Evolutionary conservation across 2,329 filamentous ascomycete species (phyloP).

Genomic region (Fusarium luffae): DNA sequence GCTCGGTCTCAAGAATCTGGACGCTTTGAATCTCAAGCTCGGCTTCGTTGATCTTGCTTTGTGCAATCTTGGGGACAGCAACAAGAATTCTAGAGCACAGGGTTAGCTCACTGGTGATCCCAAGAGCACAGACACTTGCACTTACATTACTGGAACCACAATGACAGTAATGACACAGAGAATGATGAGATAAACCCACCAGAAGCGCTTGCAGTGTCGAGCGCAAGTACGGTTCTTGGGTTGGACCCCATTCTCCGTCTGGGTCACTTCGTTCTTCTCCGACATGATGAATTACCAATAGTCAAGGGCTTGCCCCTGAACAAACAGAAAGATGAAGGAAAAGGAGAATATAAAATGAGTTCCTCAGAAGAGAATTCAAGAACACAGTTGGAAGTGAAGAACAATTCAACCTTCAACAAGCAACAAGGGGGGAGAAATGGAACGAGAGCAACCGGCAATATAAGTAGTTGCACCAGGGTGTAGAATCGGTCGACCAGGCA

Average conservation of each 20-base stretch:
- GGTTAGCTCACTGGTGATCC: slow-evolving; percentile 14
- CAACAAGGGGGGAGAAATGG: not conserved
- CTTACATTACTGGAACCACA: slow-evolving; percentile 70
- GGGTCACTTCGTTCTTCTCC: slow-evolving; percentile 51
- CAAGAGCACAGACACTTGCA: slow-evolving; percentile 31
- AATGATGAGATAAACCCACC: slow-evolving; percentile 69
- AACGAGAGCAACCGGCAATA: slow-evolving; percentile 33
- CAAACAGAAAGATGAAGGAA: not conserved
- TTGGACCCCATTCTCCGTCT: slow-evolving; percentile 50
- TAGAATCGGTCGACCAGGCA: slow-evolving; percentile 20
- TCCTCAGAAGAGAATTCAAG: slow-evolving; percentile 3
- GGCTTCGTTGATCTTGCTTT: slow-evolving; percentile 65
- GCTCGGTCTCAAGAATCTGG: slow-evolving; percentile 58
- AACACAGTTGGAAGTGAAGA: slow-evolving; percentile 19
- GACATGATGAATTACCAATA: slow-evolving; percentile 47
- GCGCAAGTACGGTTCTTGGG: slow-evolving; percentile 54
- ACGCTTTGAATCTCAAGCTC: slow-evolving; percentile 64
- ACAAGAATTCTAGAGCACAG: slow-evolving; percentile 62
- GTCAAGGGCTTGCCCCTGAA: not conserved
- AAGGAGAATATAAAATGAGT: not conserved
- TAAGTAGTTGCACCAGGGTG: slow-evolving; percentile 35
- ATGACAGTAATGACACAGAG: slow-evolving; percentile 63
- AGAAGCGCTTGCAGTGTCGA: slow-evolving; percentile 65
- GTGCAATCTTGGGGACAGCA: slow-evolving; percentile 66
- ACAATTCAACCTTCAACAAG: slow-evolving; percentile 30